Base-by-base conservation (phyloP, 768 basidiomycete species). In the Cubamyces lactineus region DNA sequence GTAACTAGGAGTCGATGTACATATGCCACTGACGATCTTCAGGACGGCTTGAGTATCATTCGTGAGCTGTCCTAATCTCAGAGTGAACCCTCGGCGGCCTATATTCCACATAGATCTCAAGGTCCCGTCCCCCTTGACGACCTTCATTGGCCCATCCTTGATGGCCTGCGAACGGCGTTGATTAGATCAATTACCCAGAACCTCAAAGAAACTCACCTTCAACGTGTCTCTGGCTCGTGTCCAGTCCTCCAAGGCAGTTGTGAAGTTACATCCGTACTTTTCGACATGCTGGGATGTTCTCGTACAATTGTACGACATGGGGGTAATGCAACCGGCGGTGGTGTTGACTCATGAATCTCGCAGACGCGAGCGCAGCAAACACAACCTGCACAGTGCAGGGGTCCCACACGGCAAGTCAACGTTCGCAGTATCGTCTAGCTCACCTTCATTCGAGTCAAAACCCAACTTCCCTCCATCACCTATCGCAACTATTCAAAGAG, bases 61-160 rank as follows among this genome's bases (percentile, higher is more conserved):
- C 5, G 92, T 94, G 23, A 96, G 74, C 72, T 95, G 94, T 6
- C 93, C 93, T 47, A 96, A 86, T 73, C 90, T 94, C 28, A 91
- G 91, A 2, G 86, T 92, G 50, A 96, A 92, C 68, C 86, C 82
- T 47, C 94, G 84, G 24, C 94, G 86, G 53, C 82, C 78, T 53
- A 80, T 81, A 53, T 80, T 85, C 86, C 90, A 93, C 24, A 80
- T 75, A 12, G 85, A 75, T 71, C 86, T 90, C 59, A 80, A 69
- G 7, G 73, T 72, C 49, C 81, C 78, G 67, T 87, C 73, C 3
- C 70, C 72, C 72, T 94, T 94, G 62, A 94, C 86, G 41, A 73
- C 68, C 52, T 79, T 82, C 79, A 92, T 84, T 24, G 84, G 77
- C 38, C 85, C 83, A 2, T 76, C 73, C 77, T 95, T 95, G 53